phyloP scores from a whole-genome alignment of 129 eudicot genomes.

The Centella asiatica region DNA sequence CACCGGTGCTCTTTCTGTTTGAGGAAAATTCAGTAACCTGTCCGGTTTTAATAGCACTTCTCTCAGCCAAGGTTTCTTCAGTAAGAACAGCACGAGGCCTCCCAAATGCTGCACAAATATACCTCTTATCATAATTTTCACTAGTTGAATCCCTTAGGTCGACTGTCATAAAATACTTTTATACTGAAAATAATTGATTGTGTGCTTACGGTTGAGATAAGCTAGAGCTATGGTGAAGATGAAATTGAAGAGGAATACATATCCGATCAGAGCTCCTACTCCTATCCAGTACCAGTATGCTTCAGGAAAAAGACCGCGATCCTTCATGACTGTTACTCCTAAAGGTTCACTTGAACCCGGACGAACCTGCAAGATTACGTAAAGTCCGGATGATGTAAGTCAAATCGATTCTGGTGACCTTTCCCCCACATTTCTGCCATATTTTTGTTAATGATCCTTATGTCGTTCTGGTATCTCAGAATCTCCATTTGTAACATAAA shows the following conservation, averaged over 20 bases:
- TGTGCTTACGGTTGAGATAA: conserved; percentile 64
- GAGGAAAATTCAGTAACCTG: conserved; percentile 34
- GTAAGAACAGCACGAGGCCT: conserved; percentile 67
- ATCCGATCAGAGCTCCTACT: conserved; percentile 54
- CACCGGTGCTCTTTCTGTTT: conserved; percentile 32
- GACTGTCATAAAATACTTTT: not conserved
- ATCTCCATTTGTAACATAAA: not conserved
- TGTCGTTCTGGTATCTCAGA: too few species aligned
- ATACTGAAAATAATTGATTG: conserved; percentile 2
- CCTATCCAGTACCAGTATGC: conserved; percentile 89
- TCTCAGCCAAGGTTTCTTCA: conserved; percentile 65
- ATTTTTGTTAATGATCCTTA: not conserved
- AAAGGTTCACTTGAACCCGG: conserved; percentile 44
- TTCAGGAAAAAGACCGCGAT: conserved; percentile 67
- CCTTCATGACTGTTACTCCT: conserved; percentile 51
- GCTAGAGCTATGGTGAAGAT: conserved; percentile 56
- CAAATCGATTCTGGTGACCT: not conserved
- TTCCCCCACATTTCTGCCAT: not conserved
- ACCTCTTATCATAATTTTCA: not conserved
- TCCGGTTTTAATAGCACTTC: conserved; percentile 33
- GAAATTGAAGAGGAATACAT: conserved; percentile 56
- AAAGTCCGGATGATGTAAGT: not conserved
- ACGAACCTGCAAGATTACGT: conserved; percentile 28
- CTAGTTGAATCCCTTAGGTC: conserved; percentile 1
- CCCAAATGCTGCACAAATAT: conserved; percentile 55